A percentile compares a stretch with the other conserved stretches of the same genome.
phyloP scores from a whole-genome alignment of 2,329 filamentous ascomycete genomes.

The Penicillium occitanis region DNA sequence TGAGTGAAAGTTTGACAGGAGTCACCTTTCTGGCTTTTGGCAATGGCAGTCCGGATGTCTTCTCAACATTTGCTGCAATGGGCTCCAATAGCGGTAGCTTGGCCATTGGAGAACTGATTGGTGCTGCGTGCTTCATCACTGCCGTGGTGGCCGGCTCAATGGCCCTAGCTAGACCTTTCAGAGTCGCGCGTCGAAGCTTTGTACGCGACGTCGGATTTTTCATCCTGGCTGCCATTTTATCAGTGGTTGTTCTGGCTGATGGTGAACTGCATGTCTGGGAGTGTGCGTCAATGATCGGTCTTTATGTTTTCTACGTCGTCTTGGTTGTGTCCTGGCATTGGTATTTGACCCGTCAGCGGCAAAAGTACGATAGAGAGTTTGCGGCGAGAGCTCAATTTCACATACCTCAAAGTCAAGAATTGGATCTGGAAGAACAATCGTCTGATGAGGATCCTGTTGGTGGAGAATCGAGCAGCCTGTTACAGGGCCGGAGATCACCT shows the following conservation, averaged over 20 bases:
- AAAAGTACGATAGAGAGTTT: constrained; percentile 63
- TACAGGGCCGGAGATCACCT: constrained; percentile 53
- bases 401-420: constrained; percentile 58
- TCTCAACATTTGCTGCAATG: constrained; percentile 98
- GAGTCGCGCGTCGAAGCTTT: constrained; percentile 84
- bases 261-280: constrained; percentile 85
- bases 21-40: constrained; percentile 97
- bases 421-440: constrained; percentile 56
- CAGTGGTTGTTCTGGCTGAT: constrained; percentile 82
- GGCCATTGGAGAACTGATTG: constrained; percentile 91
- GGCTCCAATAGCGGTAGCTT: constrained; percentile 94
- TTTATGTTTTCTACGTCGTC: constrained; percentile 85
- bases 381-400: constrained; percentile 74
- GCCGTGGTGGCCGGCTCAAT: constrained; percentile 95
- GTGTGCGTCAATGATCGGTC: constrained; percentile 82
- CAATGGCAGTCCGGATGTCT: constrained; percentile 96
- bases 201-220: constrained; percentile 92
- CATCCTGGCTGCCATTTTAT: constrained; percentile 79
- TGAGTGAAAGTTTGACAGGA: constrained; percentile 93
- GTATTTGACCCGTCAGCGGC: constrained; percentile 66
- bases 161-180: constrained; percentile 94
- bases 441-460: constrained; percentile 57
- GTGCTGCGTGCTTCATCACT: constrained; percentile 93
- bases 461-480: constrained; percentile 46
- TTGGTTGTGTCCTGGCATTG: constrained; percentile 93